phyloP scores from a whole-genome alignment of 129 eudicot species.

The sunflower (Helianthus annuus) region HanXRQr2.0-SUNRISE NC_035445.2:101972241-101972740 shows the following conservation, averaged over 20 bases:
- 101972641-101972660: slow-evolving; percentile 96
- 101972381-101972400: neutral
- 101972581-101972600: slow-evolving; percentile 4
- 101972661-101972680: slow-evolving; percentile 99
- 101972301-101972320: slow-evolving; percentile 97
- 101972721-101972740: neutral
- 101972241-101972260: slow-evolving; percentile 33
- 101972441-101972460: slow-evolving; percentile 86
- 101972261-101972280: slow-evolving; percentile 89
- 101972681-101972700: slow-evolving; percentile 79
- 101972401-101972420: neutral
- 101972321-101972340: slow-evolving; percentile 94
- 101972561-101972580: neutral
- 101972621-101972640: slow-evolving; percentile 42
- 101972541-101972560: neutral
- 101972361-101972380: slow-evolving; percentile 6
- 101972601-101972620: neutral
- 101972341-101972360: slow-evolving; percentile 86
- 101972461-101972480: slow-evolving; percentile 97
- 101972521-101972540: slow-evolving; percentile 98
- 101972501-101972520: slow-evolving; percentile 95
- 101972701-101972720: neutral
- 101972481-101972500: slow-evolving; percentile 97
- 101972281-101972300: slow-evolving; percentile 94
- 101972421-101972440: neutral